These are phyloP conservation scores for Amylocystis lapponica DNA, from an alignment of 768 basidiomycete species.

Conservation along the genomic window DNA sequence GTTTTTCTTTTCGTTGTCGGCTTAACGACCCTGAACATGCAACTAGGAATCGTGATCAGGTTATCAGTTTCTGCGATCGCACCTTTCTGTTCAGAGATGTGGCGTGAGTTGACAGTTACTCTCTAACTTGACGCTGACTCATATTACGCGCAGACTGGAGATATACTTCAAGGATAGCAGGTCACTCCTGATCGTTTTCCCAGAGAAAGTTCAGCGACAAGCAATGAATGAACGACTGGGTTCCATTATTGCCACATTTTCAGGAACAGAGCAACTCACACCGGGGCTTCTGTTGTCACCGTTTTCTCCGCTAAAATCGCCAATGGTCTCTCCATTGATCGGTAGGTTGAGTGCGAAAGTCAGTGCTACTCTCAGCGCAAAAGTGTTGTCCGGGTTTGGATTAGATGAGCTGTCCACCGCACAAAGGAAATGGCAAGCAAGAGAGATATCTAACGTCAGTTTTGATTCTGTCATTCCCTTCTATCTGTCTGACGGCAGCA, in stretches of 20 bases:
- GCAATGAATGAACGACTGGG: slow-evolving; percentile 51
- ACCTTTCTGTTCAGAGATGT: slow-evolving; percentile 90
- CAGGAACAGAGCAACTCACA: too few relatives aligned
- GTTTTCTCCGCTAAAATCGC: slow-evolving; percentile 41
- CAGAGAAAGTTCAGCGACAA: slow-evolving; percentile 58
- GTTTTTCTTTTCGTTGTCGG: not conserved
- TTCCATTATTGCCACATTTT: too few relatives aligned
- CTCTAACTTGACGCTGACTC: not conserved
- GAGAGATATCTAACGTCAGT: slow-evolving; percentile 88
- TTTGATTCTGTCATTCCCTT: not conserved
- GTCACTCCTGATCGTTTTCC: slow-evolving; percentile 79
- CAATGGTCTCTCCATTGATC: slow-evolving; percentile 50
- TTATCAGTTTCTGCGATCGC: slow-evolving; percentile 73
- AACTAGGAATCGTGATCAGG: slow-evolving; percentile 69
- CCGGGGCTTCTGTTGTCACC: slow-evolving; percentile 51
- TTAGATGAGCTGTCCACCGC: slow-evolving; percentile 63
- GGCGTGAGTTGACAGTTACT: slow-evolving; percentile 49
- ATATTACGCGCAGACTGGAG: slow-evolving; percentile 55
- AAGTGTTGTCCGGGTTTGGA: slow-evolving; percentile 43
- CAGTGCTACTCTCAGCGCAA: slow-evolving; percentile 30
- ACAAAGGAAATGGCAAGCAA: slow-evolving; percentile 78
- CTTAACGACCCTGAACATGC: slow-evolving; percentile 8
- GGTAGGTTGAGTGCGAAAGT: slow-evolving; percentile 36
- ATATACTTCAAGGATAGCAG: slow-evolving; percentile 92
- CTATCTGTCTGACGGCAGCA: not conserved